phyloP scores from a whole-genome alignment of 345 rosid species.

The Eucalyptus tenuipes region DNA sequence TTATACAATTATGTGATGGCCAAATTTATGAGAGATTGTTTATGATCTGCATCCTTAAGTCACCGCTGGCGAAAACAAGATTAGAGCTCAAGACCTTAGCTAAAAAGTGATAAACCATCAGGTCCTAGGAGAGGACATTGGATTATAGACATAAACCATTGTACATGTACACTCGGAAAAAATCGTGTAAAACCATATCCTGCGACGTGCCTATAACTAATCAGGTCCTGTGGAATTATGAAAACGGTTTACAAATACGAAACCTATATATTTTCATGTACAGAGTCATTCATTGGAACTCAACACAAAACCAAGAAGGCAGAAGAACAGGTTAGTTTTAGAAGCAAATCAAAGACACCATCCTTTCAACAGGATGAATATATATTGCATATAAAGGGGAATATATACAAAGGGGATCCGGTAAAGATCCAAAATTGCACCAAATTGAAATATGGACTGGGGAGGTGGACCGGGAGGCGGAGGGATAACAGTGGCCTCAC shows the following conservation, averaged over 20 bases:
- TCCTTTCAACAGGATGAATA: not conserved
- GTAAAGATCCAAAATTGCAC: not conserved
- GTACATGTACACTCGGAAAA: not conserved
- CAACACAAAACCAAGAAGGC: not conserved
- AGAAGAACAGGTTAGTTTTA: not conserved
- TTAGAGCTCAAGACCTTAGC: not conserved
- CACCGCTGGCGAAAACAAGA: not conserved
- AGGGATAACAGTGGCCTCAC: not conserved
- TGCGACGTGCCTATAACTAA: not conserved
- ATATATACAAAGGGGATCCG: not conserved
- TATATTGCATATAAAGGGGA: not conserved
- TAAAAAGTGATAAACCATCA: not conserved
- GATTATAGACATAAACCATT: not conserved
- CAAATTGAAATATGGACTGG: not conserved
- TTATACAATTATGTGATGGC: not conserved
- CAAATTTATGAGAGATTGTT: not conserved
- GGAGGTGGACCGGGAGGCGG: not conserved
- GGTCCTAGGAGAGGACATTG: not conserved
- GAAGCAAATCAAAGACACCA: not conserved
- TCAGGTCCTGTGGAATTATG: not conserved
- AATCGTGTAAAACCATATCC: not conserved
- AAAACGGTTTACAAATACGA: not conserved
- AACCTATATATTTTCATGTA: not conserved
- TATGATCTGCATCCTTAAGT: not conserved
- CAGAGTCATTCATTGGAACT: not conserved